Evolutionary conservation across 495 filamentous ascomycete species (phyloP).

Genomic region (Hypoxylon lienhwacheense): DNA sequence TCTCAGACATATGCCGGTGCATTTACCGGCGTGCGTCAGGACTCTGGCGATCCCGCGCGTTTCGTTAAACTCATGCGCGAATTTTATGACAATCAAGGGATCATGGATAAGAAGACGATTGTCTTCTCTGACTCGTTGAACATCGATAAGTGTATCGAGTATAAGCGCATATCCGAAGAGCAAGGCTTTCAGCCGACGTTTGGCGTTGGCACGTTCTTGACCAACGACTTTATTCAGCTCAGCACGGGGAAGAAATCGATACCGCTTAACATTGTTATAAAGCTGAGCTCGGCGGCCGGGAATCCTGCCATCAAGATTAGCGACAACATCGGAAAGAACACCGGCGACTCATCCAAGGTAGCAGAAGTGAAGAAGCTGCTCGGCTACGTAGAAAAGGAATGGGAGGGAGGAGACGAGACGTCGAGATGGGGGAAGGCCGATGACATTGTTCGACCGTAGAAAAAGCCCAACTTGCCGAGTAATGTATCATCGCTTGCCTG

Average conservation of each 20-base stretch:
- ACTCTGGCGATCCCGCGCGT: constrained; percentile 84
- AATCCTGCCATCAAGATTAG: constrained; percentile 92
- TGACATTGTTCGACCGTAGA: constrained; percentile 20
- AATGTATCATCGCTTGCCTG: not conserved
- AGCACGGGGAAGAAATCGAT: constrained; percentile 76
- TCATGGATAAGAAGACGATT: constrained; percentile 82
- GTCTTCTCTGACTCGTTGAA: constrained; percentile 98
- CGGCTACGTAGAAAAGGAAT: constrained; percentile 81
- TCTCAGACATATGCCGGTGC: constrained; percentile 75
- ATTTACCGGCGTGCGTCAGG: constrained; percentile 88
- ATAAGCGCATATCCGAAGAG: constrained; percentile 77
- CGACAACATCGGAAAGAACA: constrained; percentile 96
- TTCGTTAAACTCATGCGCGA: constrained; percentile 82
- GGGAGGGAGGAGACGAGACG: constrained; percentile 82
- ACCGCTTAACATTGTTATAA: constrained; percentile 98
- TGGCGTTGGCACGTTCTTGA: constrained; percentile 93
- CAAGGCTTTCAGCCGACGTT: constrained; percentile 82
- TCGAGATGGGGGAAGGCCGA: constrained; percentile 67
- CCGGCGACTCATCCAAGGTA: constrained; percentile 77
- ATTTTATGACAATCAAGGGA: constrained; percentile 78
- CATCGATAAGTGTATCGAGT: constrained; percentile 87
- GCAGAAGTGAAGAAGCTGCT: constrained; percentile 79
- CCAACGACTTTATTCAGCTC: constrained; percentile 79
- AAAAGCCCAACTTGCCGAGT: not conserved
- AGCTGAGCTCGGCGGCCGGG: constrained; percentile 80